Evolutionary conservation across 1,284 basidiomycete genomes (phyloP).

Genomic region (Papiliotrema laurentii): DNA sequence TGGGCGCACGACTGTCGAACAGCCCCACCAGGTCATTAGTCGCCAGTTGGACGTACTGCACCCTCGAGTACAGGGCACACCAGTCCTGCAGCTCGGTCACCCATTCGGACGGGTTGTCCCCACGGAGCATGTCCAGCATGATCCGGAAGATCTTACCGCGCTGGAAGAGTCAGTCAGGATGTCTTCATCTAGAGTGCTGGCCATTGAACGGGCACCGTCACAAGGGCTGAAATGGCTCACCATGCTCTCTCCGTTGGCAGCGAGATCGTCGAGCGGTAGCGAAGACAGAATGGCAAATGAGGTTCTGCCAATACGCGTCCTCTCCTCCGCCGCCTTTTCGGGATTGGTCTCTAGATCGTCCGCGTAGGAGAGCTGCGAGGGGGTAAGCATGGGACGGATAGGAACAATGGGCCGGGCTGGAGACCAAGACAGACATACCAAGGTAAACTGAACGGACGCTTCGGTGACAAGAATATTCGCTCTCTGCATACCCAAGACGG

Average conservation of each 20-base stretch:
- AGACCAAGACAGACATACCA: conserved; percentile 38
- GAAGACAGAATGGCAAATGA: conserved; percentile 19
- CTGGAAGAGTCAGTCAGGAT: conserved; percentile 5
- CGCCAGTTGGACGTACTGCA: conserved; percentile 27
- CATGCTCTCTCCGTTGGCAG: conserved; percentile 42
- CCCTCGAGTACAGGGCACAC: conserved; percentile 33
- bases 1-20: conserved; percentile 1
- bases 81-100: conserved; percentile 27
- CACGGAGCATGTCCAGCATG: conserved; percentile 21
- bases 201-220: not conserved
- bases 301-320: conserved; percentile 15
- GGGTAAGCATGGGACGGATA: no score
- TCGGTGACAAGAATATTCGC: conserved; percentile 41
- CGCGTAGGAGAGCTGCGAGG: conserved; percentile 24
- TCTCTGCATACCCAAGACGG: conserved; percentile 35
- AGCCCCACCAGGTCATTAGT: not conserved
- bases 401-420: no score
- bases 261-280: conserved; percentile 40
- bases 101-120: conserved; percentile 16
- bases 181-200: not conserved
- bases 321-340: conserved; percentile 12
- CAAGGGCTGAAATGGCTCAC: conserved; percentile 14
- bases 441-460: conserved; percentile 35
- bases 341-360: conserved; percentile 16
- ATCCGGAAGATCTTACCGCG: conserved; percentile 32